Base-by-base conservation (phyloP, 805 yeast species). In the Kazachstania kunashirensis region DNA sequence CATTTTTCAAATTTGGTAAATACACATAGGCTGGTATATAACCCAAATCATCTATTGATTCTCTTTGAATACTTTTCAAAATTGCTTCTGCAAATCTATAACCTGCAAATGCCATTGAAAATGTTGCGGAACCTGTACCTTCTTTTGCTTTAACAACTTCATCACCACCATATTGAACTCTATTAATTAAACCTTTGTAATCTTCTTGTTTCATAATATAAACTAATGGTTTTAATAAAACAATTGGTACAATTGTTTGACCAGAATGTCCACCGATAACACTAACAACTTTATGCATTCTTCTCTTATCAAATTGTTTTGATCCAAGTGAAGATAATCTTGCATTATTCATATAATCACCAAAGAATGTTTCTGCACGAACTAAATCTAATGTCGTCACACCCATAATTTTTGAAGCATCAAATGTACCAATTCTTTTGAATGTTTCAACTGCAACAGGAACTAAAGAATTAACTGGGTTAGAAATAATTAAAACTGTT, bases 241-340 rank as follows among this genome's bases (percentile, higher is more conserved):
- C 68, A 64, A 88, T 70, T 59, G 96, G 96, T 43, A 86, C 92
- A 65, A 86, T 86, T 64, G 96, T 88, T 61, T 79, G 78, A 66
- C 96, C 96, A 42, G 95, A 84, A 78, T 86, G 96, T 52, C 96
- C 96, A 62, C 96, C 96, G 48, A 88, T 89, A 57, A 88, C 95
- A 50, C 84, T 74, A 47, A 86, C 84, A 49, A 64, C 68, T 72
- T 83, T 94, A 49, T 70, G 65, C 48, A 67, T 72, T 59, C 94
- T 95, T 17, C 29, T 79, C 67, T 34, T 34, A 13, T 34, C 37
- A 23, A 27, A 34, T 17, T 34, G 37, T 11, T 21, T 34, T 4
- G 31, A 23, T 4, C 30, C 30, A 13, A 26, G 19, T 7, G 21
- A 15, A 5, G 16, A 13, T 10, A 27, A 17, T 17, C 32, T 24